phyloP scores from a whole-genome alignment of 441 rosid species.

The Breynia disticha region DNA sequence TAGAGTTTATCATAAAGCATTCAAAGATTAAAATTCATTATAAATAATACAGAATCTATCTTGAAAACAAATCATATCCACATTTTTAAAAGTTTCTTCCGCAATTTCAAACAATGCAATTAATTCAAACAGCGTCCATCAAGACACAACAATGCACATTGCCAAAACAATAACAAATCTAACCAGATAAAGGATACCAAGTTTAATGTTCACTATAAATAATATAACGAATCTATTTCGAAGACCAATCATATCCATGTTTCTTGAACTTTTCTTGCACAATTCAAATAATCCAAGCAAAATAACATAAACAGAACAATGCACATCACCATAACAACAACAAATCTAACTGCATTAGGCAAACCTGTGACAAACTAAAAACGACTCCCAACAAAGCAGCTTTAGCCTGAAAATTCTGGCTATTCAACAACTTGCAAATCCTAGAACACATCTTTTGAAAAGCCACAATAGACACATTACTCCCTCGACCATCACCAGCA shows the following conservation, averaged over 20 bases:
- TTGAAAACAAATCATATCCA: too few relatives aligned
- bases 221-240: too few relatives aligned
- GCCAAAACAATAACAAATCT: too few relatives aligned
- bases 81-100: too few relatives aligned
- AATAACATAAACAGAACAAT: not conserved
- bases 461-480: constrained; percentile 42
- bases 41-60: too few relatives aligned
- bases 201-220: not conserved
- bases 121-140: too few relatives aligned
- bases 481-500: constrained; percentile 6
- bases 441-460: constrained; percentile 81
- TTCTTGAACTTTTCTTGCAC: not conserved
- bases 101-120: too few relatives aligned
- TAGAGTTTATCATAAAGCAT: not conserved
- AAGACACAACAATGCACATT: too few relatives aligned
- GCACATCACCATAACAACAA: constrained; percentile 1
- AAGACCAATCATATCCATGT: too few relatives aligned
- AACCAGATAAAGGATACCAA: not conserved
- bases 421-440: constrained; percentile 81
- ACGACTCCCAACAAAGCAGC: constrained; percentile 76
- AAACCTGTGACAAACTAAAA: constrained; percentile 79
- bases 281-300: not conserved
- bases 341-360: constrained; percentile 11
- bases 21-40: not conserved
- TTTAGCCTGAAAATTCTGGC: constrained; percentile 70